Conservation (phyloP, 345 rosid genomes). For the Crucihimalaya himalaica region DNA sequence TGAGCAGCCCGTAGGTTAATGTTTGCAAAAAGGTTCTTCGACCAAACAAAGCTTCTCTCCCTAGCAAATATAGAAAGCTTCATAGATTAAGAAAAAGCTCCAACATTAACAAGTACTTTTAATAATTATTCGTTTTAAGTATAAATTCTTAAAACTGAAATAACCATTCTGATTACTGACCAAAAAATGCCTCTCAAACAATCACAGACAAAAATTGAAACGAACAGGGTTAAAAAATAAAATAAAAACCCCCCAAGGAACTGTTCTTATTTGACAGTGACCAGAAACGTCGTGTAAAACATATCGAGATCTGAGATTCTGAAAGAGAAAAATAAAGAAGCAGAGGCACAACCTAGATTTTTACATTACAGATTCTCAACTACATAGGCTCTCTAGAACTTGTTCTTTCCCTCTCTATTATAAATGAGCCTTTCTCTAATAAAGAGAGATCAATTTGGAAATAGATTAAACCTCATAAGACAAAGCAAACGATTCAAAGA, state of each 20-base stretch:
- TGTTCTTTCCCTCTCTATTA: slow-evolving; percentile 17
- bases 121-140: not conserved
- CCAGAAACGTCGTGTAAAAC: slow-evolving; percentile 16
- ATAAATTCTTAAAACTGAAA: not conserved
- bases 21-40: too few species aligned
- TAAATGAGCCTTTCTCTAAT: slow-evolving; percentile 19
- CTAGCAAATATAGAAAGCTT: too few species aligned
- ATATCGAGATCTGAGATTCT: not conserved
- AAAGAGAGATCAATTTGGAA: not conserved
- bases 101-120: not conserved
- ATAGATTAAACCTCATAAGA: slow-evolving; percentile 2
- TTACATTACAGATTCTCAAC: slow-evolving; percentile 36
- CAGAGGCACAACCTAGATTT: slow-evolving; percentile 26
- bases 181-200: not conserved
- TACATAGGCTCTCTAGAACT: slow-evolving; percentile 22
- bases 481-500: slow-evolving; percentile 19
- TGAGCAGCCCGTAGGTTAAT: too few species aligned
- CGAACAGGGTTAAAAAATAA: not conserved
- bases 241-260: not conserved
- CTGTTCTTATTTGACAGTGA: slow-evolving; percentile 9
- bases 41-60: too few species aligned
- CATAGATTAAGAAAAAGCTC: not conserved
- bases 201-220: not conserved
- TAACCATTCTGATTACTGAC: not conserved
- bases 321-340: not conserved